Percentiles rank a stretch among this genome's conserved stretches.
phyloP scores from a whole-genome alignment of 345 rosid genomes.

The Eucalyptus urophylla region DNA sequence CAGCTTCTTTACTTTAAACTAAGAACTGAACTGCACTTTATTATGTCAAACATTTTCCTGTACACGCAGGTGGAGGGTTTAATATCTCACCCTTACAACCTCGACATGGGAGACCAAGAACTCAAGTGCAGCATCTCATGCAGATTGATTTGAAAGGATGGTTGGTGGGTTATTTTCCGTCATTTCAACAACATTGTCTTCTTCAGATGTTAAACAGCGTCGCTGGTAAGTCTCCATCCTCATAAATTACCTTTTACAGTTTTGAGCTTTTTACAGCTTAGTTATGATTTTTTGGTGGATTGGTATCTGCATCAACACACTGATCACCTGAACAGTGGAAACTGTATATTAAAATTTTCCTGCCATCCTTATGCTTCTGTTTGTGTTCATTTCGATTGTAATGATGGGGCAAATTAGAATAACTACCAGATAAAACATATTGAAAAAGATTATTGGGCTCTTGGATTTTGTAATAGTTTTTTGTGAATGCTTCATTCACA shows the following conservation, averaged over 20 bases:
- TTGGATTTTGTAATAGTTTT: not conserved
- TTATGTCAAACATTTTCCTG: not conserved
- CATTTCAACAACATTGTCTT: slow-evolving; percentile 97
- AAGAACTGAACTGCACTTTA: not conserved
- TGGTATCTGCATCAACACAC: not conserved
- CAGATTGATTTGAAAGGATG: slow-evolving; percentile 98
- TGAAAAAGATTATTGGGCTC: not conserved
- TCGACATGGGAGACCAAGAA: slow-evolving; percentile 74
- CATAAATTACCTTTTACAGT: not conserved
- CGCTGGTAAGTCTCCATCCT: slow-evolving; percentile 39
- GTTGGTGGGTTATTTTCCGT: slow-evolving; percentile 83
- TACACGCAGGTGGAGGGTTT: slow-evolving; percentile 84
- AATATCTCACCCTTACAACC: slow-evolving; percentile 85
- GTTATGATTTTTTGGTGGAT: not conserved
- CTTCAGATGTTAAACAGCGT: slow-evolving; percentile 97
- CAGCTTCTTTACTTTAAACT: not conserved
- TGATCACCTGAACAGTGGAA: not conserved
- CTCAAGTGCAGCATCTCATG: slow-evolving; percentile 95
- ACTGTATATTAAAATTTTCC: not conserved
- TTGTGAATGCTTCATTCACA: not conserved
- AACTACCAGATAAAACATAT: not conserved
- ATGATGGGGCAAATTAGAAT: not conserved
- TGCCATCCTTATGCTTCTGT: not conserved
- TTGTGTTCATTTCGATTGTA: not conserved
- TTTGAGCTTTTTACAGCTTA: not conserved